Conservation (phyloP, 345 rosid species). For the Gossypium turneri region DNA sequence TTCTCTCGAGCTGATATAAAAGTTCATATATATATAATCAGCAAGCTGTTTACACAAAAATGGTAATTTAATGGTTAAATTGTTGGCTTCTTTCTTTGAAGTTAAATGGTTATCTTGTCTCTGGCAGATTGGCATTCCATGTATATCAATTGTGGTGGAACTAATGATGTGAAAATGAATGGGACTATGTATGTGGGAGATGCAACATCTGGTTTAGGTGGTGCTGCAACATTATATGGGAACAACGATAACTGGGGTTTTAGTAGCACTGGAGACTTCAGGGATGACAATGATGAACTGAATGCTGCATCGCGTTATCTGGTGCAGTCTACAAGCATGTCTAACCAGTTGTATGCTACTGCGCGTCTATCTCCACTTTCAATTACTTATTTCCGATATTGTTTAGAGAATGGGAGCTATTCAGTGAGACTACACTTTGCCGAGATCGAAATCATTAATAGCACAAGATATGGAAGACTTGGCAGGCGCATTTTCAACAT, state of each 20-base stretch:
- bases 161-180: conserved; percentile 26
- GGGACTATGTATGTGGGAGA: conserved; percentile 46
- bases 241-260: conserved; percentile 51
- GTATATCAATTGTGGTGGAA: conserved; percentile 61
- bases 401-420: conserved; percentile 42
- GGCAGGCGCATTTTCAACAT: conserved; percentile 45
- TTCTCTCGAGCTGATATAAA: not conserved
- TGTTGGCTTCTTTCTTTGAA: not conserved
- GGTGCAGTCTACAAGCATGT: conserved; percentile 1
- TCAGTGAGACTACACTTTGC: conserved; percentile 36
- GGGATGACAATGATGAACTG: conserved; percentile 42
- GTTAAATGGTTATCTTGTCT: conserved; percentile 1
- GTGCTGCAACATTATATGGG: conserved; percentile 39
- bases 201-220: conserved; percentile 40
- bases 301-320: conserved; percentile 15
- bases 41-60: not conserved
- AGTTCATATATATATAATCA: not conserved
- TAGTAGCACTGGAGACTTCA: conserved; percentile 66
- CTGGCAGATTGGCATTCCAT: conserved; percentile 21
- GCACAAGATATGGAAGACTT: conserved; percentile 28
- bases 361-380: conserved; percentile 40
- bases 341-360: conserved; percentile 25
- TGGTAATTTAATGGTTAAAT: not conserved
- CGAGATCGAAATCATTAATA: conserved; percentile 34
- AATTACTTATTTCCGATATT: conserved; percentile 40